A percentile compares a stretch with the other conserved stretches of the same genome.
These are phyloP conservation scores for Aspergillus caelatus DNA, from an alignment of 2,329 filamentous ascomycete species.

Conservation along the genomic window DNA sequence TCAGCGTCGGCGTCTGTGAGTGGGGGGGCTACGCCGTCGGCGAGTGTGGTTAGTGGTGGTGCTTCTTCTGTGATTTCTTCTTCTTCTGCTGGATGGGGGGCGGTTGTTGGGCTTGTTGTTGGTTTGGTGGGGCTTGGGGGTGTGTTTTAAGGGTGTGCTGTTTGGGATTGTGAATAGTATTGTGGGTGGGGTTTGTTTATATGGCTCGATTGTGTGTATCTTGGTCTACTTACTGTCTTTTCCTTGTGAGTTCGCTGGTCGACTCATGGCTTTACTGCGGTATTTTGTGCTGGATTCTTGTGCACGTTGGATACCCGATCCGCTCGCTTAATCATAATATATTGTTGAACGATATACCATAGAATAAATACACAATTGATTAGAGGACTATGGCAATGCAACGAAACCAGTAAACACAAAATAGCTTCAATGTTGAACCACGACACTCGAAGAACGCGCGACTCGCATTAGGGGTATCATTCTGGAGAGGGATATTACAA, in stretches of 20 bases:
- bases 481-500: too few species aligned
- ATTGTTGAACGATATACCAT: not conserved
- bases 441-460: not conserved
- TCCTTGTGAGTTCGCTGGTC: slow-evolving; percentile 3
- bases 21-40: not conserved
- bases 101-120: slow-evolving; percentile 7
- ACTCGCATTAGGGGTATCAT: not conserved
- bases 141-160: not conserved
- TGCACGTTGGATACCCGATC: not conserved
- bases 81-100: not conserved
- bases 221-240: not conserved
- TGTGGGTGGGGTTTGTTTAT: not conserved
- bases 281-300: not conserved
- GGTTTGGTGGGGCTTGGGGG: slow-evolving; percentile 5
- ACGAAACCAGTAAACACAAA: not conserved
- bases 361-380: not conserved
- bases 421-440: not conserved
- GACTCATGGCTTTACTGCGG: not conserved
- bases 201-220: not conserved
- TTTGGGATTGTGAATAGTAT: not conserved
- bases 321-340: not conserved
- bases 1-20: slow-evolving; percentile 6
- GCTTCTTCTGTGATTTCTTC: not conserved
- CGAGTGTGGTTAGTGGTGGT: not conserved
- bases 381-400: not conserved